These are phyloP conservation scores for Earliella scabrosa DNA, from an alignment of 1,284 basidiomycete species.

Conservation along the genomic window DNA sequence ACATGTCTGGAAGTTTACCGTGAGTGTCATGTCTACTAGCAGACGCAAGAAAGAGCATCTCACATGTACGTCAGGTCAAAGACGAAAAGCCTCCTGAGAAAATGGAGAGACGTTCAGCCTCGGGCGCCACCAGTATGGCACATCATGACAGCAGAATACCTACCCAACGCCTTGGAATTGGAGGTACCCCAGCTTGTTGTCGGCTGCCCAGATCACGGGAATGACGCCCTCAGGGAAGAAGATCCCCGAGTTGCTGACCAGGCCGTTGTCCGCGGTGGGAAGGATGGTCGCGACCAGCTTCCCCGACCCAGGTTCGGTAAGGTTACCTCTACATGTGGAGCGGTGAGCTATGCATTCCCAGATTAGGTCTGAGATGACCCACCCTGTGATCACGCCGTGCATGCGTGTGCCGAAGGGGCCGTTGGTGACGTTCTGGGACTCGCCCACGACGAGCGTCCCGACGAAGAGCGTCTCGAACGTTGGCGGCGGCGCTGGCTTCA, in stretches of 20 bases:
- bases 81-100: background rate
- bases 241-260: background rate
- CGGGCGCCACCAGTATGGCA: too few species aligned
- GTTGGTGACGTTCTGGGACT: background rate
- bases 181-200: slow-evolving; percentile 1
- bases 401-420: slow-evolving; percentile 3
- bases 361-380: background rate
- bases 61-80: background rate
- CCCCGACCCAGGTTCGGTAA: slow-evolving; percentile 2
- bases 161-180: background rate
- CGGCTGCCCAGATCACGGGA: background rate
- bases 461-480: background rate
- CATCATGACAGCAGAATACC: background rate
- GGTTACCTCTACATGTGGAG: background rate
- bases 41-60: too few species aligned
- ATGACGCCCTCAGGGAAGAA: background rate
- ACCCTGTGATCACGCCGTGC: background rate
- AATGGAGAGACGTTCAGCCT: background rate
- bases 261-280: background rate
- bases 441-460: background rate
- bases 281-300: background rate
- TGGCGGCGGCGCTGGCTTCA: background rate
- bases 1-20: too few species aligned
- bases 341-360: background rate
- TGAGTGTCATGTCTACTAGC: too few species aligned